Conservation (phyloP, 2,329 filamentous ascomycete species). For the Claviceps pazoutovae region DNA sequence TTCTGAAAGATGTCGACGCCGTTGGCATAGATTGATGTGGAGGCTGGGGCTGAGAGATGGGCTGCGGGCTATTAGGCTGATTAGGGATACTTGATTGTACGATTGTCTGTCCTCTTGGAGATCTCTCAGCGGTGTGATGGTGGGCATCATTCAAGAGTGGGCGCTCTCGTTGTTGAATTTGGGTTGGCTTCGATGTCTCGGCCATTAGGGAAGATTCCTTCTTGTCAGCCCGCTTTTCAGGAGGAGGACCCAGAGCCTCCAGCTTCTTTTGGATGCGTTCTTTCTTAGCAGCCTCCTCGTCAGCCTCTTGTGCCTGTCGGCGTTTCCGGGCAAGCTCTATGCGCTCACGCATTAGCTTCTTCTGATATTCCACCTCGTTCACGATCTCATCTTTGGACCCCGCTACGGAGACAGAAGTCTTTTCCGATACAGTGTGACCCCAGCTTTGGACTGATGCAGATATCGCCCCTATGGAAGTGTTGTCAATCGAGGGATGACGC, state of each 20-base stretch:
- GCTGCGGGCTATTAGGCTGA: conserved; percentile 2
- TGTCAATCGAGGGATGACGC: conserved; percentile 15
- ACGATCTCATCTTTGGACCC: conserved; percentile 23
- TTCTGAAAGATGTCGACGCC: conserved; percentile 11
- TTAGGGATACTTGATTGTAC: not conserved
- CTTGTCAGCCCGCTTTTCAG: conserved; percentile 44
- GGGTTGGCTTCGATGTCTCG: conserved; percentile 23
- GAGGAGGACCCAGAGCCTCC: conserved; percentile 52
- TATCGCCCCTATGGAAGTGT: conserved; percentile 28
- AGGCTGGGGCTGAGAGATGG: conserved; percentile 7
- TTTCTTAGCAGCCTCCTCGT: conserved; percentile 56
- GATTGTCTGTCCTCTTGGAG: not conserved
- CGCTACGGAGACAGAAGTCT: conserved; percentile 16
- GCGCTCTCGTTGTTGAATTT: conserved; percentile 22
- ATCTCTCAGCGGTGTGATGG: conserved; percentile 1
- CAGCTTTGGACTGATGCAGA: conserved; percentile 26
- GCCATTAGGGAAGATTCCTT: conserved; percentile 30
- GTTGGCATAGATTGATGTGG: conserved; percentile 8
- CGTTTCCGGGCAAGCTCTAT: conserved; percentile 56
- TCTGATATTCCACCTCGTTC: conserved; percentile 49
- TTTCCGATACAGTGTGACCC: conserved; percentile 15
- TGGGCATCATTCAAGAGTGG: conserved; percentile 8
- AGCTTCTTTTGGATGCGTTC: conserved; percentile 61
- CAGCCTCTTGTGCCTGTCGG: conserved; percentile 52
- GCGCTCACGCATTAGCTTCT: conserved; percentile 59